Percentiles rank a stretch among this genome's conserved stretches.
phyloP scores from a whole-genome alignment of 1,284 basidiomycete genomes.

The Ustilago esculenta region DNA sequence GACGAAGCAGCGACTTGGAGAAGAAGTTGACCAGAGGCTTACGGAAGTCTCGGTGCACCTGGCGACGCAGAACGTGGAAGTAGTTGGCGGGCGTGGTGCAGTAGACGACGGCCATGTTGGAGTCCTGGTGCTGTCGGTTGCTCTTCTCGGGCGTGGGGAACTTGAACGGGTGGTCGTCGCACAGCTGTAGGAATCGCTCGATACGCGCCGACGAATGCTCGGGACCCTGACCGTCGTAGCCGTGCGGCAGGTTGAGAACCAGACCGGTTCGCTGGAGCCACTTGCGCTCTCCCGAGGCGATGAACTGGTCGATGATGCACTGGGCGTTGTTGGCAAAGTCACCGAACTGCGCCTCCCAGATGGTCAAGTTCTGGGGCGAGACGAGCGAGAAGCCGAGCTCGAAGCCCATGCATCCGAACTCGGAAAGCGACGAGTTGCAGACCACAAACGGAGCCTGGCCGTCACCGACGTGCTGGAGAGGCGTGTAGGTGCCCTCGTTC shows the following conservation, averaged over 20 bases:
- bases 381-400: slow-evolving; percentile 99
- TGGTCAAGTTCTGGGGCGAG: slow-evolving; percentile 88
- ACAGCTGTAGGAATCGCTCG: slow-evolving; percentile 96
- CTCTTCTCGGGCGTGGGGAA: slow-evolving; percentile 90
- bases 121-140: slow-evolving; percentile 96
- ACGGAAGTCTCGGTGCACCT: slow-evolving; percentile 66
- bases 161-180: slow-evolving; percentile 93
- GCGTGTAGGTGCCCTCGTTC: slow-evolving; percentile 88
- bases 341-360: slow-evolving; percentile 99
- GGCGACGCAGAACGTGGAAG: slow-evolving; percentile 67
- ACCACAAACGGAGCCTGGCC: slow-evolving; percentile 91
- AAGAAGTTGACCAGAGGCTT: slow-evolving; percentile 81
- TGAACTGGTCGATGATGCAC: slow-evolving; percentile 98
- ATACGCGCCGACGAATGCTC: slow-evolving; percentile 97
- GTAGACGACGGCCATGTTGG: slow-evolving; percentile 99
- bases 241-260: slow-evolving; percentile 86
- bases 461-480: slow-evolving; percentile 85
- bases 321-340: slow-evolving; percentile 85
- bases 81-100: slow-evolving; percentile 73
- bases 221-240: slow-evolving; percentile 98
- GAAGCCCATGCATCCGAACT: slow-evolving; percentile 94
- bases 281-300: slow-evolving; percentile 96
- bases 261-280: slow-evolving; percentile 96
- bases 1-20: slow-evolving; percentile 93
- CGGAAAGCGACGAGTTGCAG: slow-evolving; percentile 97